A percentile compares a stretch with the other conserved stretches of the same genome.
phyloP scores from a whole-genome alignment of 2,329 filamentous ascomycete genomes.

The Zasmidium cellare region DNA sequence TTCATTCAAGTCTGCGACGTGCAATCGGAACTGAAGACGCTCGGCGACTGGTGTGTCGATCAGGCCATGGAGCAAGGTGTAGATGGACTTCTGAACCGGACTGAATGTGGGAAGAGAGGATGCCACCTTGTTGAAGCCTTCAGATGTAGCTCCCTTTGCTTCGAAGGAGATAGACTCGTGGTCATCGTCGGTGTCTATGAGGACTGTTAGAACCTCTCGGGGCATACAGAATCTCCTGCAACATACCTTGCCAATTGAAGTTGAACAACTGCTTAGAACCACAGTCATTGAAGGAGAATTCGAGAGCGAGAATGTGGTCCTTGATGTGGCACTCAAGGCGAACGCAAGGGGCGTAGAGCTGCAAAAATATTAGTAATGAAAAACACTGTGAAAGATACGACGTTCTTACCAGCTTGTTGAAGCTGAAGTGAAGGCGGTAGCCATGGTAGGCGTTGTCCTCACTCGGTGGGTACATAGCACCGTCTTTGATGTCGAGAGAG shows the following conservation, averaged over 20 bases:
- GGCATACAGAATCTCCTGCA: no score
- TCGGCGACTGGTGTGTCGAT: not conserved
- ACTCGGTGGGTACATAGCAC: constrained; percentile 2
- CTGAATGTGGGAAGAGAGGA: not conserved
- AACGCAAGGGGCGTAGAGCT: constrained; percentile 12
- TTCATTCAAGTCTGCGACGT: not conserved
- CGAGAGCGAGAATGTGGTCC: constrained; percentile 7
- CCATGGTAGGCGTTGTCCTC: not conserved
- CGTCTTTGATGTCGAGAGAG: constrained; percentile 3
- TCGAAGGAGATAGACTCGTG: not conserved
- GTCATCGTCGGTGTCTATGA: not conserved
- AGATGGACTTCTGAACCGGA: not conserved
- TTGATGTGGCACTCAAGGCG: constrained; percentile 9
- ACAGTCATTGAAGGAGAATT: constrained; percentile 18
- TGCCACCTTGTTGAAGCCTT: not conserved
- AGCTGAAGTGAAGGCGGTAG: constrained; percentile 11
- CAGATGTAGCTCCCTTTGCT: constrained; percentile 1
- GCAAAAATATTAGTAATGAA: not conserved
- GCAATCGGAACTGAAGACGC: not conserved
- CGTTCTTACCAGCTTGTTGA: constrained; percentile 15
- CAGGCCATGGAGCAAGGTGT: not conserved
- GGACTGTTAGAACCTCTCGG: not conserved
- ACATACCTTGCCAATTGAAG: not conserved
- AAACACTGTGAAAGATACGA: not conserved
- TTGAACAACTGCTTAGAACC: not conserved